Conservation (phyloP, 805 yeast species). For the Lipomyces sp. region DNA sequence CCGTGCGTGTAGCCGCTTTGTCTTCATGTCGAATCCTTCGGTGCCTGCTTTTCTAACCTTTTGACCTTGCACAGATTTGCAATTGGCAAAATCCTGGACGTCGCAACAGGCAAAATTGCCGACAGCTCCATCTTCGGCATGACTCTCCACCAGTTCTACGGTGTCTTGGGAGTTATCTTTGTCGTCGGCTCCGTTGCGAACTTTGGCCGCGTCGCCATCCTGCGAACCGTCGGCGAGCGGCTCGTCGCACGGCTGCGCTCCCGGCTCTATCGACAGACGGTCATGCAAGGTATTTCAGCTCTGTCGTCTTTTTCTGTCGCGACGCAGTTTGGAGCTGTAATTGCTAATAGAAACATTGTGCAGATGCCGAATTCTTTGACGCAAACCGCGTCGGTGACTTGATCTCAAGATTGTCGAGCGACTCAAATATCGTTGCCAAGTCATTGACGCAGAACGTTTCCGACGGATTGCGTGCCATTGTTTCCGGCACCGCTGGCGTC, state of each 20-base stretch:
- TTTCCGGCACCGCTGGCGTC: slow-evolving; percentile 81
- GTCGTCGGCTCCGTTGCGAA: slow-evolving; percentile 73
- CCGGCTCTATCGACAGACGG: slow-evolving; percentile 67
- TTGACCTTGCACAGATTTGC: slow-evolving; percentile 38
- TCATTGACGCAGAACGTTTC: slow-evolving; percentile 84
- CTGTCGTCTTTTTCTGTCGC: too few species aligned
- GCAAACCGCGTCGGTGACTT: slow-evolving; percentile 87
- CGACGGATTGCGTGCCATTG: slow-evolving; percentile 82
- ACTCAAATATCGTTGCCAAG: slow-evolving; percentile 81
- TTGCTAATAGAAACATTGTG: too few species aligned
- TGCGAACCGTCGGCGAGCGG: slow-evolving; percentile 80
- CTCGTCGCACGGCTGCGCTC: slow-evolving; percentile 81
- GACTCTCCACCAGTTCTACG: slow-evolving; percentile 60
- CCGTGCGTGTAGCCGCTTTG: slow-evolving; percentile 65
- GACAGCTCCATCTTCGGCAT: slow-evolving; percentile 52
- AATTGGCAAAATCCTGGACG: slow-evolving; percentile 83
- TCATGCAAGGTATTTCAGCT: slow-evolving; percentile 50
- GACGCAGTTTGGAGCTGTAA: too few species aligned
- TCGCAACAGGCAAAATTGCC: slow-evolving; percentile 45
- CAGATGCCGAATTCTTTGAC: slow-evolving; percentile 88
- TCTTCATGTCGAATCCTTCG: too few species aligned
- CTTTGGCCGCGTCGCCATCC: slow-evolving; percentile 70
- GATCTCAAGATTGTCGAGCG: slow-evolving; percentile 82
- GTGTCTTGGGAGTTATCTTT: slow-evolving; percentile 60
- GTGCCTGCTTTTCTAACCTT: too few species aligned